Percentiles rank a stretch among this genome's conserved stretches.
phyloP scores from a whole-genome alignment of 179 eudicot species.

The Vitellaria paradoxa region DNA sequence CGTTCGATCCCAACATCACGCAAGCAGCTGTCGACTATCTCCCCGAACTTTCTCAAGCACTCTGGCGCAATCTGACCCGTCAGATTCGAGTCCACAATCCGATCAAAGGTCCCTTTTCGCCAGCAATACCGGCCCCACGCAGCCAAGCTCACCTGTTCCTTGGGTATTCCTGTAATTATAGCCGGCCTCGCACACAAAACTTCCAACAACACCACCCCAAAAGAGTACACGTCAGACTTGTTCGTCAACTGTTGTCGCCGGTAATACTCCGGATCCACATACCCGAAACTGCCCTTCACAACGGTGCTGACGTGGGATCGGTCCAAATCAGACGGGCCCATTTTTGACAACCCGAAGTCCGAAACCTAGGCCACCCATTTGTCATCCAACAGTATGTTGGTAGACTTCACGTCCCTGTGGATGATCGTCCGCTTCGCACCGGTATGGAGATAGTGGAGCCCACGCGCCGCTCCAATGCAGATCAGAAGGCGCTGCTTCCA shows the following conservation, averaged over 20 bases:
- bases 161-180: neutral
- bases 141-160: conserved; percentile 28
- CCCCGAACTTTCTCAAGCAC: conserved; percentile 19
- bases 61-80: conserved; percentile 13
- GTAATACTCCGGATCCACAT: neutral
- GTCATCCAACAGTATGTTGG: conserved; percentile 32
- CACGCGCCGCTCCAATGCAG: conserved; percentile 35
- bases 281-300: neutral
- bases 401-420: conserved; percentile 37
- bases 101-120: conserved; percentile 17
- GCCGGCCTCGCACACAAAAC: neutral
- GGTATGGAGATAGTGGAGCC: conserved; percentile 34
- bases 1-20: conserved; percentile 19
- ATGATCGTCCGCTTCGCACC: conserved; percentile 26
- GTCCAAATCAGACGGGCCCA: conserved; percentile 12
- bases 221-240: neutral
- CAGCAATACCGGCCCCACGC: conserved; percentile 18
- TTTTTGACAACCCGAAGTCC: conserved; percentile 38
- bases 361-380: conserved; percentile 36
- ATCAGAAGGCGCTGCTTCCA: conserved; percentile 35
- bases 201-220: neutral
- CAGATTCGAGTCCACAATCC: conserved; percentile 20
- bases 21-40: conserved; percentile 10
- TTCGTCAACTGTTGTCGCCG: neutral
- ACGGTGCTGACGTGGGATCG: neutral